A percentile compares a stretch with the other conserved stretches of the same genome.
Evolutionary conservation across 345 rosid genomes (phyloP).

Genomic region (Geranium brycei): DNA sequence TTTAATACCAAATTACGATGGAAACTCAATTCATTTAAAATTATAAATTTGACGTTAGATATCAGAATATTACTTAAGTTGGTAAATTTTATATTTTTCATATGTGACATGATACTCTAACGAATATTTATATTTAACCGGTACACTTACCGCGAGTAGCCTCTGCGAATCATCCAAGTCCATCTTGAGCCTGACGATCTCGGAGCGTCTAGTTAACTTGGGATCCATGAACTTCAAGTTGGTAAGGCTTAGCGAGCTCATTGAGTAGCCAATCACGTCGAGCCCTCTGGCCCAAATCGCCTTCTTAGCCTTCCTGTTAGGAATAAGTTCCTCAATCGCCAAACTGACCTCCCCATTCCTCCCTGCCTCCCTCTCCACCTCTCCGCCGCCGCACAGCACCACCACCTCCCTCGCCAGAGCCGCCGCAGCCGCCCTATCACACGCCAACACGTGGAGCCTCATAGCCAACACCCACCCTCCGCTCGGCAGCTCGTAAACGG

Average conservation of each 20-base stretch:
- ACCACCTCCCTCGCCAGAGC: slow-evolving; percentile 40
- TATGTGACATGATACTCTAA: no score
- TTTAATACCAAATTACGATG: no score
- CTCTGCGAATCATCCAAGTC: slow-evolving; percentile 30
- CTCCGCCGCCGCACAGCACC: slow-evolving; percentile 16
- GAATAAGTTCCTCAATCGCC: slow-evolving; percentile 65
- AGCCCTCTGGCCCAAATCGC: slow-evolving; percentile 77
- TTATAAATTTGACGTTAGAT: no score
- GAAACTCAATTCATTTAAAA: no score
- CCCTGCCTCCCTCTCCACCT: slow-evolving; percentile 7
- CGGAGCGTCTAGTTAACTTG: slow-evolving; percentile 31
- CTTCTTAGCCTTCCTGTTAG: slow-evolving; percentile 56
- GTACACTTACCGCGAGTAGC: slow-evolving; percentile 53
- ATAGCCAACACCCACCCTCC: slow-evolving; percentile 33
- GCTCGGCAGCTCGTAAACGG: slow-evolving; percentile 37
- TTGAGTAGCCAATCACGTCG: slow-evolving; percentile 84
- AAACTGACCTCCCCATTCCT: slow-evolving; percentile 20
- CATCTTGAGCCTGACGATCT: slow-evolving; percentile 43
- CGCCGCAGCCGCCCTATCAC: slow-evolving; percentile 67
- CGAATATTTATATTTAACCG: no score
- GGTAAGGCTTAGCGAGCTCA: slow-evolving; percentile 56
- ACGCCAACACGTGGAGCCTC: slow-evolving; percentile 51
- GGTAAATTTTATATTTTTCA: no score
- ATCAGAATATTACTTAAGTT: no score
- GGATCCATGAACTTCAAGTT: slow-evolving; percentile 48